Base-by-base conservation (phyloP, 495 filamentous ascomycete species). In the Lasiosphaeriaceae sp. region DNA sequence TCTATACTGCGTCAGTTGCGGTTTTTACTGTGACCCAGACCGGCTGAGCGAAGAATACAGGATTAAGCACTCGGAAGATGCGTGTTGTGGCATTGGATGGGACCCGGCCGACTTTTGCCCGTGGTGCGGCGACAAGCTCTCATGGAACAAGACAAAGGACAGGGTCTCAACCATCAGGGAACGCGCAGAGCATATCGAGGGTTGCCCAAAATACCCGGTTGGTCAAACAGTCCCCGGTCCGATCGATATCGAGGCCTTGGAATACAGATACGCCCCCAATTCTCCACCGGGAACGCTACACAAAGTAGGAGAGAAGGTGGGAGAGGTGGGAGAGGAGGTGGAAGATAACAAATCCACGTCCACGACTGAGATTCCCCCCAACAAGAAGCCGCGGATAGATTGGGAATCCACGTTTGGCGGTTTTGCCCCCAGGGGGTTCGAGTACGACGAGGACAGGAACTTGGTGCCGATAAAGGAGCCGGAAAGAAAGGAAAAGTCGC, bases 1-100 rank as follows among this genome's bases (percentile, higher is more conserved):
- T 2, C 50, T 44, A 1, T 66, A 43, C 44, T 66, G 63, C 48
- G 26, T 44, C 29, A 17, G 47, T 1, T 66, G 63, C 47, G 56
- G 22, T 12, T 46, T 66, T 0, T 31, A 39, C 16, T 11, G 60
- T 19, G 50, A 54, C 7, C 11, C 11, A 0, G 52, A 57, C 34
- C 23, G 50, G 11, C n/a, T n/a, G n/a, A n/a, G n/a, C n/a, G 4
- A 22, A 5, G 43, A 8, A 6, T 59, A 66, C 22, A 35, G 24
- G 8, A 24, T 46, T 11, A 58, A 54, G 35, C 63, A 66, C 26
- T 17, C n/a, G n/a, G n/a, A n/a, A n/a, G n/a, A n/a, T n/a, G 5
- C 0, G 19, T 7, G 11, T 52, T 57, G 35, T 66, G 63, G 52
- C 4, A 19, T 37, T 11, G 58, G 58, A 11, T 22, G 41, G 3